Evolutionary conservation across 306 rosid species (phyloP), one percentile per base, ranked within the genome.

Genomic region (Sesbania bispinosa): DNA sequence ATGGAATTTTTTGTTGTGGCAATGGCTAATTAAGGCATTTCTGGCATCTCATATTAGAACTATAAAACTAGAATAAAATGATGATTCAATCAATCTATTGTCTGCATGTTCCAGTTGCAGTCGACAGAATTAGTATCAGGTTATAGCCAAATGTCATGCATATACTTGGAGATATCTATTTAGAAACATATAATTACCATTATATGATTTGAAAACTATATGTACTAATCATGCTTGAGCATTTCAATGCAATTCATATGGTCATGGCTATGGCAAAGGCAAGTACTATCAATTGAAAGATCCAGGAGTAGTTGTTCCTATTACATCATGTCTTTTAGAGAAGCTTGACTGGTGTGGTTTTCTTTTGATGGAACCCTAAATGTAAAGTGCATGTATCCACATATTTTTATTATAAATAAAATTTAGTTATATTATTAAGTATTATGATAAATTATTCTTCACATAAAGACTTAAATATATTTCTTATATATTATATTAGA

Each of bases 261-360:
- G 18, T 1, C 7, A 11, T 47, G 24, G n/a, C 14, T 59, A 6
- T 19, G 33, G 36, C 5, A 33, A 11, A 36, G 62, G 38, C 47
- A 51, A 21, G 62, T 30, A 50, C 9, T 33, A 35, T 69, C 16
- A 11, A 54, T 55, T 10, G 55, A 54, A 55, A 69, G 26, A 21
- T 51, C 24, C 16, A 68, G 11, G 23, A 69, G 63, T 69, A 10
- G 10, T 10, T 36, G 27, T 13, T 18, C 32, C 62, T 50, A 19
- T 18, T 29, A 67, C 32, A 21, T 18, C 2, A 19, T 26, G 29
- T 39, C 10, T 15, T 54, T 24, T 16, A 23, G 53, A 23, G 38
- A 52, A 69, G 75, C 55, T 24, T 30, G 76, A 19, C 42, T 10
- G 20, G 54, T 27, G 19, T 14, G 67, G 57, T 55, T 57, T 26